phyloP scores from a whole-genome alignment of 345 rosid species.

The Eucalyptus sp. region DNA sequence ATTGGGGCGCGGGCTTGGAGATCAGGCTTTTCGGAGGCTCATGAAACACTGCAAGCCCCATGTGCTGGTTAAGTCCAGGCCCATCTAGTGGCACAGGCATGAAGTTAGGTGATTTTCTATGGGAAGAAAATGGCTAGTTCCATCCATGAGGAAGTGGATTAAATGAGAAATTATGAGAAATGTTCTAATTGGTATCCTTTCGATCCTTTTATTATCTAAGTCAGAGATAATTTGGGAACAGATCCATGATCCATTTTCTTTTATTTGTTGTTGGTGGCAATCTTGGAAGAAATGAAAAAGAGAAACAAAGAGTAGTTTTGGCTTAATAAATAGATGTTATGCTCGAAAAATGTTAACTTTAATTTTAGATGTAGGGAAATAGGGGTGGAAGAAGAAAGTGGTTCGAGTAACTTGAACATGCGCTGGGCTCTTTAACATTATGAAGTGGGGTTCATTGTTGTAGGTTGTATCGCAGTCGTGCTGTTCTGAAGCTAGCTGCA shows the following conservation, averaged over 20 bases:
- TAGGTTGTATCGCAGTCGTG: constrained; percentile 64
- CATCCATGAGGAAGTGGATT: background rate
- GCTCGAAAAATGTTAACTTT: background rate
- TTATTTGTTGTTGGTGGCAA: background rate
- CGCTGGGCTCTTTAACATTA: background rate
- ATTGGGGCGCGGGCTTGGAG: background rate
- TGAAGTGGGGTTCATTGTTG: background rate
- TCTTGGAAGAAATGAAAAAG: background rate
- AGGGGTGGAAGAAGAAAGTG: background rate
- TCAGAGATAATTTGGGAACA: background rate
- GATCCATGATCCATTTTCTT: background rate
- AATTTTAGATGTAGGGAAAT: background rate
- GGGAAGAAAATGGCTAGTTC: background rate
- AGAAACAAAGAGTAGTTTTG: background rate
- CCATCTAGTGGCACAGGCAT: background rate
- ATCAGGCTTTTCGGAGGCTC: background rate
- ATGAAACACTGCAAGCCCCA: background rate
- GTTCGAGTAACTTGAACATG: background rate
- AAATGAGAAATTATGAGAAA: background rate
- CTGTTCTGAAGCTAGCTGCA: constrained; percentile 58
- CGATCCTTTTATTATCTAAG: background rate
- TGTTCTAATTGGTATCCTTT: background rate
- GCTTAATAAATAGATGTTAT: background rate
- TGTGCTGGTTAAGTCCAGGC: background rate
- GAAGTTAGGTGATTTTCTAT: background rate